These are phyloP conservation scores for Galerina marginata DNA, from an alignment of 768 basidiomycete species.

Conservation along the genomic window DNA sequence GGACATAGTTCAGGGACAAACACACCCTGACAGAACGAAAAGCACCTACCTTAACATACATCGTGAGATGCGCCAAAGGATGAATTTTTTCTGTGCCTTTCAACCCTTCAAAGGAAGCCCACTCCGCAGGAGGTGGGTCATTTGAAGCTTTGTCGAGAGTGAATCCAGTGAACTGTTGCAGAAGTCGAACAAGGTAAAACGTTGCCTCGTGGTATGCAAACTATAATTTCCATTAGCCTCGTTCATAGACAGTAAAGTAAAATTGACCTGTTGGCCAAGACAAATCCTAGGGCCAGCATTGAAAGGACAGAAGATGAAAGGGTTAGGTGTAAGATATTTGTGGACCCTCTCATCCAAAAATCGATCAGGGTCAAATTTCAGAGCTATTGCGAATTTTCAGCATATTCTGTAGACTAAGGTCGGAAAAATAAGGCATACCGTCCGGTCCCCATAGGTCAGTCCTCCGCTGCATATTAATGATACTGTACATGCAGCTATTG, in stretches of 20 bases:
- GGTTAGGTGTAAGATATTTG: conserved; percentile 61
- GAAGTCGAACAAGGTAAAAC: conserved; percentile 56
- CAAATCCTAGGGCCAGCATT: conserved; percentile 74
- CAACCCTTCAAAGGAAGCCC: conserved; percentile 41
- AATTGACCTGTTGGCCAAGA: conserved; percentile 47
- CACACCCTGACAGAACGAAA: not conserved
- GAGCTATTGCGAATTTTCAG: conserved; percentile 35
- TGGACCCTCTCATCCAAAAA: conserved; percentile 64
- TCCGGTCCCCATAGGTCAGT: conserved; percentile 74
- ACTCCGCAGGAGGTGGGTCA: conserved; percentile 39
- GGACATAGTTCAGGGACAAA: conserved; percentile 28
- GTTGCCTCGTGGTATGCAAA: conserved; percentile 63
- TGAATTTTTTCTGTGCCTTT: conserved; percentile 47
- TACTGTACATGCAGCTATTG: conserved; percentile 41
- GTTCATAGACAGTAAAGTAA: no score
- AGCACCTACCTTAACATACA: conserved; percentile 38
- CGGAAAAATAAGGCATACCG: conserved; percentile 38
- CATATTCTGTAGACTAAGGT: not conserved
- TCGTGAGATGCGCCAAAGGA: conserved; percentile 46
- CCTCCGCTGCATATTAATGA: conserved; percentile 65
- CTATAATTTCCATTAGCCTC: conserved; percentile 8
- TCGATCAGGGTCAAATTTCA: conserved; percentile 66
- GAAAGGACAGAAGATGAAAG: conserved; percentile 74
- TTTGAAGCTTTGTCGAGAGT: conserved; percentile 42
- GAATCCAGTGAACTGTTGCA: conserved; percentile 54